Base-by-base conservation (phyloP, 192 early-diverging fungal species). In the Glomus cerebriforme region DNA sequence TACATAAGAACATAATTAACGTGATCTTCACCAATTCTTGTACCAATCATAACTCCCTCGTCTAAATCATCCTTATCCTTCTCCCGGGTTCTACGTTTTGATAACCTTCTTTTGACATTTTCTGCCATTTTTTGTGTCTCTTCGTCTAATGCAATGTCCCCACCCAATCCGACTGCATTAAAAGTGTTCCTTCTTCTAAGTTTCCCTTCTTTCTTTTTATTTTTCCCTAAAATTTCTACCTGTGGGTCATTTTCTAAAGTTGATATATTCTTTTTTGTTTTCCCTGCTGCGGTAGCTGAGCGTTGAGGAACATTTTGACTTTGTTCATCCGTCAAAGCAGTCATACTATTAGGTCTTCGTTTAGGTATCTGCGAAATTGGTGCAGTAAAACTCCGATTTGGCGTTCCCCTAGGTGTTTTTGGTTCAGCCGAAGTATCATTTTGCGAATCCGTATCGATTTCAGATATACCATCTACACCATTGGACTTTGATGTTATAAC, bases 1-100 rank as follows among this genome's bases (percentile, higher is more conserved):
- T 96, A 98, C 97, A 99, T 99, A 17, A 98, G 87, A 68, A 95
- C 91, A 81, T 97, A 99, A 84, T 99, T 98, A 19, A 88, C 92
- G 83, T 99, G 97, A n/a, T 93, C 96, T 70, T 97, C 95, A 31
- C 92, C 92, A 58, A 99, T 95, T 45, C 92, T 91, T 1, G 96
- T 98, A 27, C 96, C 97, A 39, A 93, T 86, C 26, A 83, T 22
- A 2, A 86, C 85, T 12, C 80, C 76, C 15, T 87, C 88, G 39
- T 85, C 82, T 47, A 82, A 82, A n/a, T 86, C 80, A 75, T 83
- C 86, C 58, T 77, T 68, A 29, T 60, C 82, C 78, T 83, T 82
- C 72, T 77, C 81, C 34, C 75, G 34, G 10, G 27, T 45, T 43
- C 32, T 60, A 37, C 59, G 67, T 59, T 59, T 67, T 69, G 77